Conservation (phyloP, 2,329 filamentous ascomycete genomes). For the Talaromyces sp. region DNA sequence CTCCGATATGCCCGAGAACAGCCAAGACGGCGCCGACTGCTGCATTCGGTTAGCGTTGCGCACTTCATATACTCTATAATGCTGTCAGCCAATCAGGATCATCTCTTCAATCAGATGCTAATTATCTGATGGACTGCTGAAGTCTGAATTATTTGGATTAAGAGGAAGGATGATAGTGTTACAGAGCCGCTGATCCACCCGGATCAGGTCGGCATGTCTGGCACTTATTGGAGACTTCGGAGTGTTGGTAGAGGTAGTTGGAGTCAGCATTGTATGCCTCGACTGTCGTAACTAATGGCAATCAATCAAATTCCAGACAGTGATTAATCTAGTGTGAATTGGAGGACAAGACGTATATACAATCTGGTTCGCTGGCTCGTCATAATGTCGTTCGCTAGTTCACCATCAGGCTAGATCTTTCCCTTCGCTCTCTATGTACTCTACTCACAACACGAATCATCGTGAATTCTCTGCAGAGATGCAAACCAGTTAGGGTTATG, state of each 20-base stretch:
- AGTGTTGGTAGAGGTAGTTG: too few relatives aligned
- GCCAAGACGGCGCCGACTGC: neutral
- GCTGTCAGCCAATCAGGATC: neutral
- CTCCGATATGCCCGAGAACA: neutral
- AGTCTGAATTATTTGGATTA: neutral
- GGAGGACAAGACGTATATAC: neutral
- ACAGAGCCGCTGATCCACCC: neutral
- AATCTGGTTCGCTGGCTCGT: neutral
- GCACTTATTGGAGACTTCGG: neutral
- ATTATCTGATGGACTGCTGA: neutral
- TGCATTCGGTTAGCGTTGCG: neutral
- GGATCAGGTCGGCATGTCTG: neutral
- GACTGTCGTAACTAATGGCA: neutral
- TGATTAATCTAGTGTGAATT: neutral
- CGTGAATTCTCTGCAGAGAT: neutral
- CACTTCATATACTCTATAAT: neutral
- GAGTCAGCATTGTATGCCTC: neutral
- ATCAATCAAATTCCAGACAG: neutral
- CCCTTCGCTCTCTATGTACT: neutral
- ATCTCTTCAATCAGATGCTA: neutral
- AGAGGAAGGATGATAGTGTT: neutral
- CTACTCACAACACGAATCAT: neutral
- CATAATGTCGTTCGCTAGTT: neutral
- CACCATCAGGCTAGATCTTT: neutral
- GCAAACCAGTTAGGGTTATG: neutral